Percentiles rank a stretch among this genome's conserved stretches.
phyloP scores from a whole-genome alignment of 257 asterid genomes.

The Cruciata laevipes region DNA sequence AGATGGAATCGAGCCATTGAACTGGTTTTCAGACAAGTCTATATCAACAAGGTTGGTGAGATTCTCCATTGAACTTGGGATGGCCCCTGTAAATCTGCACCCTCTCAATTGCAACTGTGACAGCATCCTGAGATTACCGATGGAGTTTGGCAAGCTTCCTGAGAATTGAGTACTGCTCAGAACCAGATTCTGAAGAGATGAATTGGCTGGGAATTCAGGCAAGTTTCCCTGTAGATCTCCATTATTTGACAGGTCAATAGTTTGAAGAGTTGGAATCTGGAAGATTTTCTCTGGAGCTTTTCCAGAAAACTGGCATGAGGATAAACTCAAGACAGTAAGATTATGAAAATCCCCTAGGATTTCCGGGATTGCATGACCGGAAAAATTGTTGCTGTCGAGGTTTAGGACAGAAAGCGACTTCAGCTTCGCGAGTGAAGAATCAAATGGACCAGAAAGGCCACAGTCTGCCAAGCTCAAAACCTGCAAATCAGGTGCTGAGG shows the following conservation, averaged over 20 bases:
- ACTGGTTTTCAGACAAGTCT: constrained; percentile 32
- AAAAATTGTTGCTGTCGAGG: constrained; percentile 35
- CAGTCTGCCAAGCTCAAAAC: constrained; percentile 28
- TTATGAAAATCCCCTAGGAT: constrained; percentile 39
- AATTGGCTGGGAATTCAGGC: constrained; percentile 47
- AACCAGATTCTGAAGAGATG: constrained; percentile 30
- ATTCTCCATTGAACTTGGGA: constrained; percentile 39
- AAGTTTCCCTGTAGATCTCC: constrained; percentile 42
- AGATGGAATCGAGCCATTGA: constrained; percentile 41
- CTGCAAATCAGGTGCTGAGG: constrained; percentile 28
- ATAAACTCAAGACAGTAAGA: constrained; percentile 25
- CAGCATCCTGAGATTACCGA: constrained; percentile 38
- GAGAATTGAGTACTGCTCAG: constrained; percentile 38
- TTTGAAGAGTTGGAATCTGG: constrained; percentile 30
- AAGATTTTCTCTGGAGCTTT: constrained; percentile 34
- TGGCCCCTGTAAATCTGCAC: constrained; percentile 39
- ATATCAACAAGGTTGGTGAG: constrained; percentile 34
- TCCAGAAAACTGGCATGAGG: constrained; percentile 35
- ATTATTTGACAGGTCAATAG: constrained; percentile 37
- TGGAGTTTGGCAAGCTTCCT: constrained; percentile 43
- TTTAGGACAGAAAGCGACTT: constrained; percentile 32
- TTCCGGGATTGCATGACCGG: constrained; percentile 25
- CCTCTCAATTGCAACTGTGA: constrained; percentile 25
- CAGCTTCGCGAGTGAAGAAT: constrained; percentile 31
- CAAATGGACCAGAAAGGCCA: constrained; percentile 25